Conservation (phyloP, 805 yeast species). For the Nakazawaea anatomiae region DNA sequence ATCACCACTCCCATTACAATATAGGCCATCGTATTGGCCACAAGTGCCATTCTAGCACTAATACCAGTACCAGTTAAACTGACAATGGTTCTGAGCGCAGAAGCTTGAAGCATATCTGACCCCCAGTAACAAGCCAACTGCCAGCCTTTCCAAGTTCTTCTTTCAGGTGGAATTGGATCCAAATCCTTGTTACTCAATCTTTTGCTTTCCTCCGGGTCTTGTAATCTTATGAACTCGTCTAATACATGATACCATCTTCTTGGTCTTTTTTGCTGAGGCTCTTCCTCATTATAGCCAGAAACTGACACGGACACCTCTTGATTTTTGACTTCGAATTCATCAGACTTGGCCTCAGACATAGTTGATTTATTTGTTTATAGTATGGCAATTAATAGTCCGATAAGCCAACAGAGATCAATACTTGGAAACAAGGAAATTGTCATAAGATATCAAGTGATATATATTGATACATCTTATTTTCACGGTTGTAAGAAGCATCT, state of each 20-base stretch:
- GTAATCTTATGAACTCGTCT: background rate
- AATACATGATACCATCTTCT: background rate
- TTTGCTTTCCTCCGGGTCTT: conserved; percentile 3
- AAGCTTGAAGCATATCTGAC: conserved; percentile 19
- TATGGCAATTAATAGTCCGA: too few relatives aligned
- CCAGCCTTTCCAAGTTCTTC: conserved; percentile 18
- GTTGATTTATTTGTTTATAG: background rate
- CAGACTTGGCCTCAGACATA: background rate
- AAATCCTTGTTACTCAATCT: conserved; percentile 8
- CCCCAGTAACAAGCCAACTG: conserved; percentile 19
- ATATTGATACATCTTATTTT: too few relatives aligned
- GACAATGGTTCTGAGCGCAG: conserved; percentile 16
- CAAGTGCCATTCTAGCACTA: conserved; percentile 17
- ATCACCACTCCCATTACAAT: conserved; percentile 15
- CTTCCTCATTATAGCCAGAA: background rate
- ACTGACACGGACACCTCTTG: background rate
- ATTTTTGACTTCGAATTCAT: background rate
- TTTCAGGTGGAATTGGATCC: conserved; percentile 17
- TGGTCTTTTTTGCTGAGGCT: background rate
- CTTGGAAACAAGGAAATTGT: too few relatives aligned
- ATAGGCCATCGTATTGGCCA: conserved; percentile 17
- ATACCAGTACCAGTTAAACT: conserved; percentile 13
- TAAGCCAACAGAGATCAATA: too few relatives aligned
- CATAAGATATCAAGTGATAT: too few relatives aligned
- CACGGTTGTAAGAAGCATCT: background rate